Evolutionary conservation across 805 yeast genomes (phyloP).

Genomic region (Lipomyces sp.): DNA sequence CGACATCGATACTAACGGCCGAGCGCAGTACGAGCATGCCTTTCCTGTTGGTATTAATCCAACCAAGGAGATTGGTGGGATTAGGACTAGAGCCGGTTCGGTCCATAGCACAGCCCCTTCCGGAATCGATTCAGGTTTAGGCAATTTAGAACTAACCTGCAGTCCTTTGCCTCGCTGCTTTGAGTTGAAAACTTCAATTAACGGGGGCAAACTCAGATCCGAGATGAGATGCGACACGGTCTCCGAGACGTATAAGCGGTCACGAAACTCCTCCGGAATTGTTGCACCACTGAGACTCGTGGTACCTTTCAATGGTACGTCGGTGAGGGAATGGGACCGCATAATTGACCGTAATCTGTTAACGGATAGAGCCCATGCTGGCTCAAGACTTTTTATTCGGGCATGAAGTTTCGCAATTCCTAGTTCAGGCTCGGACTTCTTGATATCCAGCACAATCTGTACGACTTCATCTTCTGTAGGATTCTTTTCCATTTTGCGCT

Average conservation of each 20-base stretch:
- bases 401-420: slow-evolving; percentile 60
- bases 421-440: slow-evolving; percentile 40
- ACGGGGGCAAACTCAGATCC: slow-evolving; percentile 45
- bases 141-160: slow-evolving; percentile 44
- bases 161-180: slow-evolving; percentile 65
- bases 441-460: slow-evolving; percentile 13
- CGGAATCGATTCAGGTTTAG: slow-evolving; percentile 51
- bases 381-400: slow-evolving; percentile 56
- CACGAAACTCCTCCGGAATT: slow-evolving; percentile 14
- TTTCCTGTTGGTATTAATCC: slow-evolving; percentile 62
- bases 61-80: slow-evolving; percentile 71
- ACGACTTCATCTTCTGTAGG: slow-evolving; percentile 28
- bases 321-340: slow-evolving; percentile 39
- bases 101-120: slow-evolving; percentile 64
- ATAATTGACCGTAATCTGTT: slow-evolving; percentile 58
- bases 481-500: slow-evolving; percentile 6
- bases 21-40: slow-evolving; percentile 77
- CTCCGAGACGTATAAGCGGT: slow-evolving; percentile 52
- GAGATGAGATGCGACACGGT: slow-evolving; percentile 60
- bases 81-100: slow-evolving; percentile 62
- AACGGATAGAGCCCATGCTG: slow-evolving; percentile 67
- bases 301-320: not conserved
- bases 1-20: slow-evolving; percentile 49
- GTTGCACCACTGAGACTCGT: not conserved
- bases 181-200: slow-evolving; percentile 56